These are phyloP conservation scores for Forsythia viridissima DNA, from an alignment of 257 asterid genomes.

Conservation along the genomic window DNA sequence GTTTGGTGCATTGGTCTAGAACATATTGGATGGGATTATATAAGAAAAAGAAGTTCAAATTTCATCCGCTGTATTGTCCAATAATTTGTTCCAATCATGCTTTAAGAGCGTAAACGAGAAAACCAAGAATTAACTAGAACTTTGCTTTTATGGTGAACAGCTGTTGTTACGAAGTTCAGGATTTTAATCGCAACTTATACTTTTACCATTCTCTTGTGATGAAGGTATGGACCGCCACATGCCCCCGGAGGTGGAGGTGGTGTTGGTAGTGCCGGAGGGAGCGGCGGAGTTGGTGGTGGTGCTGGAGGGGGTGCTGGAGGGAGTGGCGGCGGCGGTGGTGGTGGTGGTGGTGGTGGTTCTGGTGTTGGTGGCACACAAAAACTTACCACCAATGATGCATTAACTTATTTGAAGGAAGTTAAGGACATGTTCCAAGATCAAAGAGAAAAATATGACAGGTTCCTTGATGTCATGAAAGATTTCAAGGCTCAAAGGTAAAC, in stretches of 20 bases:
- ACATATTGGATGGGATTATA: neutral
- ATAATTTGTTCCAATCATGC: neutral
- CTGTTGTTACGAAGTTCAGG: slow-evolving; percentile 10
- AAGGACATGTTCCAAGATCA: slow-evolving; percentile 97
- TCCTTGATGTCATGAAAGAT: slow-evolving; percentile 97
- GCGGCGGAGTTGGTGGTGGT: neutral
- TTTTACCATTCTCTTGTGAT: slow-evolving; percentile 17
- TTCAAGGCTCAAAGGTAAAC: slow-evolving; percentile 95
- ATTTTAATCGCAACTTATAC: slow-evolving; percentile 4
- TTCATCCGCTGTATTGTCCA: neutral
- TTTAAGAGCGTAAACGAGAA: slow-evolving; percentile 7
- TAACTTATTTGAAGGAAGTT: slow-evolving; percentile 89
- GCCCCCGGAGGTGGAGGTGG: slow-evolving; percentile 46
- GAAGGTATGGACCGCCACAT: slow-evolving; percentile 68
- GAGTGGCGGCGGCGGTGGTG: slow-evolving; percentile 24
- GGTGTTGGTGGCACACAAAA: slow-evolving; percentile 58
- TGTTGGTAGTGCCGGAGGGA: neutral
- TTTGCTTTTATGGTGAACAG: slow-evolving; percentile 17
- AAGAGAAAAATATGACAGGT: slow-evolving; percentile 88
- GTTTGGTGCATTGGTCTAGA: neutral
- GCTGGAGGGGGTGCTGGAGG: slow-evolving; percentile 20
- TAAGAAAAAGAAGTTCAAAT: neutral
- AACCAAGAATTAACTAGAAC: slow-evolving; percentile 1
- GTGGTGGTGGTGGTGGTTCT: slow-evolving; percentile 41
- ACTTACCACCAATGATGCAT: slow-evolving; percentile 91